phyloP scores from a whole-genome alignment of 73 alveolate species.

The Symbiodinium natans region DNA sequence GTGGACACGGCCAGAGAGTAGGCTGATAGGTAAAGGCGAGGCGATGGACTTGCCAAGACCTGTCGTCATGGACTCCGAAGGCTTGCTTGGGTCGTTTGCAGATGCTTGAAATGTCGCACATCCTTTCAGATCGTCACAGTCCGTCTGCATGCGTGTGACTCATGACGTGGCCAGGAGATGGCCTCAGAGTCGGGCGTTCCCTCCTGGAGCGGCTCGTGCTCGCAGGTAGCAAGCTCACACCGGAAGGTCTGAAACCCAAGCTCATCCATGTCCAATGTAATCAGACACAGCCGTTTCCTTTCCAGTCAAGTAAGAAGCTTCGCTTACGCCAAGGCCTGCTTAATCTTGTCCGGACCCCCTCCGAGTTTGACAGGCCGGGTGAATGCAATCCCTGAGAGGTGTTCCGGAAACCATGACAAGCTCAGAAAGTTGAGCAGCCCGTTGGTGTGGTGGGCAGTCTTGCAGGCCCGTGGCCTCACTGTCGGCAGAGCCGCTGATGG shows the following conservation, averaged over 20 bases:
- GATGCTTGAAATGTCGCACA: too few species aligned
- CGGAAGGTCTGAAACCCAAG: neutral
- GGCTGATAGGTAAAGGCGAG: neutral
- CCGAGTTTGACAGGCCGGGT: neutral
- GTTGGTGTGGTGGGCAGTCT: too few species aligned
- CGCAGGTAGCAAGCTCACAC: neutral
- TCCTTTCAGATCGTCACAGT: too few species aligned
- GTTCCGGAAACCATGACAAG: too few species aligned
- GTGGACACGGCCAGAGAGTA: neutral
- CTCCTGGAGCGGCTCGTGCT: neutral
- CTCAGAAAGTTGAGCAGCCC: too few species aligned
- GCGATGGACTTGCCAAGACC: conserved; percentile 15
- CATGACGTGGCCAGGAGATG: neutral
- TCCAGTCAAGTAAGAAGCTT: too few species aligned
- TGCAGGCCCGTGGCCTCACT: neutral
- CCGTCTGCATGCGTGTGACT: too few species aligned
- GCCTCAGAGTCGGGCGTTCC: neutral
- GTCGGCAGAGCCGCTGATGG: conserved; percentile 5
- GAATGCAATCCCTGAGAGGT: too few species aligned
- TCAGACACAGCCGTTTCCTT: too few species aligned
- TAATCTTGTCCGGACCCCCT: neutral
- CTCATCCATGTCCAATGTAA: neutral
- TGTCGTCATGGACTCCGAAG: conserved; percentile 5
- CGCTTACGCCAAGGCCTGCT: neutral
- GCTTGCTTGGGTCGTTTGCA: neutral